Conservation (phyloP, 192 early-diverging fungal species). For the Entomortierella lignicola region DNA sequence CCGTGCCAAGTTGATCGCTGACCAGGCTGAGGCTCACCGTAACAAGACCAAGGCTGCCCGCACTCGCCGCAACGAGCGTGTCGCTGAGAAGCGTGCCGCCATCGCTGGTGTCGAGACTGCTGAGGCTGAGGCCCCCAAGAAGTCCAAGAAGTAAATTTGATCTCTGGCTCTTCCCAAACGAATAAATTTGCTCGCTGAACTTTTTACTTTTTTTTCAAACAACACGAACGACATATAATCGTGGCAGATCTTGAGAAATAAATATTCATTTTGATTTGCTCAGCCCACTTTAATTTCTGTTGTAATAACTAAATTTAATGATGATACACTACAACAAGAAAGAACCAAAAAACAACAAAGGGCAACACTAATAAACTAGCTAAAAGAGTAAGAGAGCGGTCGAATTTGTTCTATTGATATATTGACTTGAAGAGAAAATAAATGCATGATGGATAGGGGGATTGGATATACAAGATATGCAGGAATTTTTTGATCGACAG, state of each 20-base stretch:
- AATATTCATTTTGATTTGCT: conserved; percentile 26
- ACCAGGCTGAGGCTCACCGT: conserved; percentile 99
- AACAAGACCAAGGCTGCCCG: conserved; percentile 94
- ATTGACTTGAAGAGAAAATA: too few species aligned
- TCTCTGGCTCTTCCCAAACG: not conserved
- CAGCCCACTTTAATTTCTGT: not conserved
- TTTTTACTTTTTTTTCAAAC: conserved; percentile 3
- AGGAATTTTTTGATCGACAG: too few species aligned
- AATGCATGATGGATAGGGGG: too few species aligned
- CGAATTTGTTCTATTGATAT: too few species aligned
- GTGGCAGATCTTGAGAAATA: conserved; percentile 11
- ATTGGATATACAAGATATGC: too few species aligned
- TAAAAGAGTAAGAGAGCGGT: too few species aligned
- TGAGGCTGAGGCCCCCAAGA: conserved; percentile 38
- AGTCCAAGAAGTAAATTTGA: conserved; percentile 53
- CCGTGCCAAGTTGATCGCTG: conserved; percentile 89
- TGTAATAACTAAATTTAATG: not conserved
- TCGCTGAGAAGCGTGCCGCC: conserved; percentile 91
- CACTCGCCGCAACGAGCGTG: conserved; percentile 88
- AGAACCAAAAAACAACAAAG: too few species aligned
- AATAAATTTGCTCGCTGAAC: conserved; percentile 46
- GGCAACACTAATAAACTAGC: too few species aligned
- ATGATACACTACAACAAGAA: not conserved
- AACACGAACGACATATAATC: conserved; percentile 12
- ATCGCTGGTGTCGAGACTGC: conserved; percentile 60